These are phyloP conservation scores for Rubroboletus satanas DNA, from an alignment of 768 basidiomycete species.

Conservation along the genomic window DNA sequence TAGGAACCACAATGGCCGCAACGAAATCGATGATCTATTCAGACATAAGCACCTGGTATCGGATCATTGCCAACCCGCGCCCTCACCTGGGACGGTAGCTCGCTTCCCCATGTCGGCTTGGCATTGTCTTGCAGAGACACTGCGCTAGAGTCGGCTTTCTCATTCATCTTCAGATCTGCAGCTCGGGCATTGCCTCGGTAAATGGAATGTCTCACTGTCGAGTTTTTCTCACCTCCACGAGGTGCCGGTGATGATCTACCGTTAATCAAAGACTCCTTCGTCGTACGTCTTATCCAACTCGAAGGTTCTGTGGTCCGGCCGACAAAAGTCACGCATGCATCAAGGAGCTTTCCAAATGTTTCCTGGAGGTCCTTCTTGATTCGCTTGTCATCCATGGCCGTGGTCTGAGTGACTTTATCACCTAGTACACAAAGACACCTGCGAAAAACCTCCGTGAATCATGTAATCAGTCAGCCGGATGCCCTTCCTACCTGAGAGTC, in stretches of 20 bases:
- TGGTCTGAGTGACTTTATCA: constrained; percentile 83
- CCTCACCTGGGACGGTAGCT: constrained; percentile 28
- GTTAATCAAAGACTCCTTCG: constrained; percentile 62
- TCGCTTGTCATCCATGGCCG: constrained; percentile 85
- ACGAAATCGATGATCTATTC: constrained; percentile 71
- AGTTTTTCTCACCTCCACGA: constrained; percentile 42
- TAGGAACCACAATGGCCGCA: constrained; percentile 64
- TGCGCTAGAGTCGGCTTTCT: constrained; percentile 51
- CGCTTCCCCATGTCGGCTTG: constrained; percentile 27
- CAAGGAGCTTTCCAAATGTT: constrained; percentile 79
- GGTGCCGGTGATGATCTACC: constrained; percentile 70
- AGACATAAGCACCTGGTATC: constrained; percentile 3
- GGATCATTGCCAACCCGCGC: constrained; percentile 15
- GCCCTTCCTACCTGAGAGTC: constrained; percentile 57
- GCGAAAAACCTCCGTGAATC: constrained; percentile 5
- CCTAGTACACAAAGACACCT: constrained; percentile 78
- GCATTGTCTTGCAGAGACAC: constrained; percentile 35
- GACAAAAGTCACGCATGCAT: constrained; percentile 69
- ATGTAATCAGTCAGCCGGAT: background rate
- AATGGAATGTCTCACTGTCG: background rate
- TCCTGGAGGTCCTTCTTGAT: constrained; percentile 92
- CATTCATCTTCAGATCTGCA: constrained; percentile 50
- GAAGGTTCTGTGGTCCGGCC: constrained; percentile 71
- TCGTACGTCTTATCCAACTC: constrained; percentile 71
- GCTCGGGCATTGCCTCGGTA: constrained; percentile 7